These are phyloP conservation scores for Collybiopsis luxurians DNA, from an alignment of 768 basidiomycete genomes.

Conservation along the genomic window DNA sequence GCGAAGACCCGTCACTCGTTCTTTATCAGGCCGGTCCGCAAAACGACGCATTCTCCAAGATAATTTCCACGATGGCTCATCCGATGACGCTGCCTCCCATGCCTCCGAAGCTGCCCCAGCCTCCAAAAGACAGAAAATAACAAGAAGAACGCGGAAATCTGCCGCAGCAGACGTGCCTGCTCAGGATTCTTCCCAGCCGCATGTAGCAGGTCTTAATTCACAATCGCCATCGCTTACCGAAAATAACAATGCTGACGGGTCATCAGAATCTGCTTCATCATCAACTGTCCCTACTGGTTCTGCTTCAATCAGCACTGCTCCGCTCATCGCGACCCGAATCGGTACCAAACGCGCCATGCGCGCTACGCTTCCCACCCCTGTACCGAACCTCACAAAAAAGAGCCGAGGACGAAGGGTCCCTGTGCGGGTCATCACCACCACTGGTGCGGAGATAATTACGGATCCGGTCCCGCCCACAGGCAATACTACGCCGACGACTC, in stretches of 20 bases:
- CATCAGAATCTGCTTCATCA: neutral
- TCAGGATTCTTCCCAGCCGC: neutral
- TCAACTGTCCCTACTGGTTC: neutral
- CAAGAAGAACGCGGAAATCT: neutral
- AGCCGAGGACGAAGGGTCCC: conserved; percentile 61
- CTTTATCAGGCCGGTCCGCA: conserved; percentile 1
- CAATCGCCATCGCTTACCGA: neutral
- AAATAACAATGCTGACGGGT: neutral
- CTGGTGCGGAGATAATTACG: conserved; percentile 5
- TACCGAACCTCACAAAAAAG: conserved; percentile 63
- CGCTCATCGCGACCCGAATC: conserved; percentile 3
- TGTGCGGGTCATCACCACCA: conserved; percentile 8
- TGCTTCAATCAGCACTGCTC: neutral
- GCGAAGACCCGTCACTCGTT: conserved; percentile 4
- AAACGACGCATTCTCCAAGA: conserved; percentile 5
- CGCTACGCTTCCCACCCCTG: conserved; percentile 40
- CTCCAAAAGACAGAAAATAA: neutral
- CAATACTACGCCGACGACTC: conserved; percentile 5
- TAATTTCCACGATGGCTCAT: neutral
- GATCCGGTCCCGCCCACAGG: neutral
- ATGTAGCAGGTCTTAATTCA: neutral
- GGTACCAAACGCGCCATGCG: conserved; percentile 6
- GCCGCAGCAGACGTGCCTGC: neutral
- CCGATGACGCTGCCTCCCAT: neutral
- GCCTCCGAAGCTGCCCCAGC: neutral